These are phyloP conservation scores for Boletus rubroflammeus DNA, from an alignment of 768 basidiomycete species.

Conservation along the genomic window DNA sequence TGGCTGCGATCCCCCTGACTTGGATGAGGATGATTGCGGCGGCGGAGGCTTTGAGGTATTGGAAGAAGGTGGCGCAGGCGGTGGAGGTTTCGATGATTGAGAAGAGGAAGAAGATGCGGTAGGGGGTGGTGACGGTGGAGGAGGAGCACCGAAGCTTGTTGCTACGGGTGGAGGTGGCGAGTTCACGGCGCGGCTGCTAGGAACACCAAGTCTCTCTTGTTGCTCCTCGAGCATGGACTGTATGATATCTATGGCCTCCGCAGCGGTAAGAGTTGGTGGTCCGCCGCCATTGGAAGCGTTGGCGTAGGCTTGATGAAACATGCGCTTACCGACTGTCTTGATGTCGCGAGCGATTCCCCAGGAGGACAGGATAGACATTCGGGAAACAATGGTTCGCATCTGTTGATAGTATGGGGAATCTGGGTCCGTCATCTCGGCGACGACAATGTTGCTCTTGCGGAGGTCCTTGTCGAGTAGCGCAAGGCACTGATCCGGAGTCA, in stretches of 20 bases:
- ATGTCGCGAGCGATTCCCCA: constrained; percentile 76
- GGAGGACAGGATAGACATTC: constrained; percentile 43
- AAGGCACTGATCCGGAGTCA: constrained; percentile 48
- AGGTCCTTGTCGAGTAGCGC: constrained; percentile 47
- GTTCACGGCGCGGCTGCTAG: constrained; percentile 4
- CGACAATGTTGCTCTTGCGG: constrained; percentile 37
- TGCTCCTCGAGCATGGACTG: constrained; percentile 15
- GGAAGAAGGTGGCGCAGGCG: background rate
- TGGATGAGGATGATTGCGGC: background rate
- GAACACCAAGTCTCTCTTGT: constrained; percentile 24
- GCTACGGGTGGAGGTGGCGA: constrained; percentile 16
- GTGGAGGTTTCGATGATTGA: constrained; percentile 5
- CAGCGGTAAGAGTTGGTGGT: background rate
- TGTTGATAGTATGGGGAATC: constrained; percentile 4
- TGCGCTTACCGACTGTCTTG: constrained; percentile 39
- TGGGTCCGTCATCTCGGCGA: constrained; percentile 31
- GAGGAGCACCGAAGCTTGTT: constrained; percentile 17
- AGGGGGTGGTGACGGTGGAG: constrained; percentile 25
- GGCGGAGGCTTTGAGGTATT: background rate
- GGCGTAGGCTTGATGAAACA: constrained; percentile 13
- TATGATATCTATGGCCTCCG: constrained; percentile 11
- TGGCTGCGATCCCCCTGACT: background rate
- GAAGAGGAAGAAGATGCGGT: constrained; percentile 15
- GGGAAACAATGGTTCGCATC: constrained; percentile 24
- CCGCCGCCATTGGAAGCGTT: constrained; percentile 10